Evolutionary conservation across 2,329 filamentous ascomycete genomes (phyloP).

Genomic region (Cylindrodendrum hubeiense): DNA sequence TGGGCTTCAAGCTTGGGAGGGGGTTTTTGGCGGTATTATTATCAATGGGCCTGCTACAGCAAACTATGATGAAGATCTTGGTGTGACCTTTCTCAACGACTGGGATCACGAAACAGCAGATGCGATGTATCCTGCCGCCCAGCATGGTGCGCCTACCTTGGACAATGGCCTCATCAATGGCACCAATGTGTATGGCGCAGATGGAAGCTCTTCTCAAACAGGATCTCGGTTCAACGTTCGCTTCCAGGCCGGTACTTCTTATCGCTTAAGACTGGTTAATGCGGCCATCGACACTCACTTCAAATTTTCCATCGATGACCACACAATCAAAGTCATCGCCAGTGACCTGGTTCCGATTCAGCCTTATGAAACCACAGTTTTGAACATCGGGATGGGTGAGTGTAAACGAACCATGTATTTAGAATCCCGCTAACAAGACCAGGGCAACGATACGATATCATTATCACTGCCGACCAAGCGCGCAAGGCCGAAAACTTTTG

Average conservation of each 20-base stretch:
- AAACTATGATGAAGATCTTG: conserved; percentile 74
- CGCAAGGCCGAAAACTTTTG: conserved; percentile 57
- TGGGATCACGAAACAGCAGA: conserved; percentile 65
- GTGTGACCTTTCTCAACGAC: conserved; percentile 69
- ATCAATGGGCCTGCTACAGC: conserved; percentile 70
- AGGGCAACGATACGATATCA: conserved; percentile 62
- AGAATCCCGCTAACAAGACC: no score
- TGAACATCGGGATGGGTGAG: conserved; percentile 36
- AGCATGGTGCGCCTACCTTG: conserved; percentile 51
- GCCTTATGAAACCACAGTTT: conserved; percentile 62
- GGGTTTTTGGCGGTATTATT: conserved; percentile 32
- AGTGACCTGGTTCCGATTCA: conserved; percentile 69
- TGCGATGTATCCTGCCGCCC: conserved; percentile 47
- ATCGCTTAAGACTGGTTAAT: conserved; percentile 63
- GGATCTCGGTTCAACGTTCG: conserved; percentile 53
- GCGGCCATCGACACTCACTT: conserved; percentile 56
- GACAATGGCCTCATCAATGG: conserved; percentile 62
- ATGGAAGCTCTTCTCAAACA: conserved; percentile 46
- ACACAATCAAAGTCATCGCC: conserved; percentile 68
- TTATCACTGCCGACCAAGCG: conserved; percentile 55
- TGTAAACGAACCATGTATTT: conserved; percentile 37
- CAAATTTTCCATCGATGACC: conserved; percentile 67
- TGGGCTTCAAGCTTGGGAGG: conserved; percentile 34
- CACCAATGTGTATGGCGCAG: conserved; percentile 52
- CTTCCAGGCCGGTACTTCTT: conserved; percentile 56